Conservation (phyloP, 2,329 filamentous ascomycete species). For the Calonectria hawksworthii region DNA sequence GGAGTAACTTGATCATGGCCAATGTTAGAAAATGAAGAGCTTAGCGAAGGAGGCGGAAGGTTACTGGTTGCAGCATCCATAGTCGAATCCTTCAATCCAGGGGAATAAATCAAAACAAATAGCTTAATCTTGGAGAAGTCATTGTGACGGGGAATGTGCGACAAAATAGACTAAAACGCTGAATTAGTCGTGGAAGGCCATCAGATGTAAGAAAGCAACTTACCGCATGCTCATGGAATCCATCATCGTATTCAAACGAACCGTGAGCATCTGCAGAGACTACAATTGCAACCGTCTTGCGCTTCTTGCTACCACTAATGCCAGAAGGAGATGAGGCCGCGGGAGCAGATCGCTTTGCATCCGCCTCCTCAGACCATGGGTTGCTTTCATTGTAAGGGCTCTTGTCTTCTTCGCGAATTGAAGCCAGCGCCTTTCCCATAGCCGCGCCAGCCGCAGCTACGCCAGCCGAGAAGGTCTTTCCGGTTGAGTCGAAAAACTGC, state of each 20-base stretch:
- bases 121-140: constrained; percentile 82
- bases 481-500: constrained; percentile 87
- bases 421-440: constrained; percentile 84
- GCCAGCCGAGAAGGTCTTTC: constrained; percentile 84
- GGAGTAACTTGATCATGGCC: constrained; percentile 79
- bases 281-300: constrained; percentile 88
- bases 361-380: constrained; percentile 92
- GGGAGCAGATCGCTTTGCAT: constrained; percentile 67
- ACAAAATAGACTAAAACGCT: constrained; percentile 80
- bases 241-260: constrained; percentile 70
- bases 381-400: constrained; percentile 88
- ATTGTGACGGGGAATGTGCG: constrained; percentile 84
- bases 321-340: constrained; percentile 47
- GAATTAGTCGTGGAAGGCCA: constrained; percentile 27
- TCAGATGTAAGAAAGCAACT: constrained; percentile 51
- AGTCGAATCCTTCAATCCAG: constrained; percentile 78
- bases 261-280: constrained; percentile 82
- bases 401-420: constrained; percentile 84
- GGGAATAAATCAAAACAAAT: constrained; percentile 92
- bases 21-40: constrained; percentile 92
- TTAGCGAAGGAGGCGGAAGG: constrained; percentile 74
- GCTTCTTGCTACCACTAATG: constrained; percentile 61
- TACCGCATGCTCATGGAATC: constrained; percentile 85
- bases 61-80: constrained; percentile 66
- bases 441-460: constrained; percentile 86